Percentiles rank a stretch among this genome's conserved stretches.
phyloP scores from a whole-genome alignment of 148 eudicot species.

The Persicaria maculosa region DNA sequence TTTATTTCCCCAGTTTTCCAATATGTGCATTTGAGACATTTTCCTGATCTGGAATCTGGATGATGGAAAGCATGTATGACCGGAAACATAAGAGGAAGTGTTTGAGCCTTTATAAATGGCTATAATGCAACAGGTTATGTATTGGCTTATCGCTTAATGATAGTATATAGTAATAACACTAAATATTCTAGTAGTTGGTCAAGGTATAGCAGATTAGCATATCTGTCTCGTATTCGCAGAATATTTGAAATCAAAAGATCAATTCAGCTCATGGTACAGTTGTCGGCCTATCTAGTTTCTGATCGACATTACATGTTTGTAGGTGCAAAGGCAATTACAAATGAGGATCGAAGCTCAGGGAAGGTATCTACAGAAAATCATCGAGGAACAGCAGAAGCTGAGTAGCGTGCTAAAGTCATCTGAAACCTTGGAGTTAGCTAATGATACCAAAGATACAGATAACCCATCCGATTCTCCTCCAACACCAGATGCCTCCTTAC shows the following conservation, averaged over 20 bases:
- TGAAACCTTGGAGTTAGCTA: constrained; percentile 25
- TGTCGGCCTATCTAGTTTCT: not conserved
- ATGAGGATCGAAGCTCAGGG: constrained; percentile 93
- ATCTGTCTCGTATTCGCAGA: not conserved
- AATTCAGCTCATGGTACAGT: not conserved
- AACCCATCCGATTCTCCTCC: constrained; percentile 26
- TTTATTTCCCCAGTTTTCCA: not conserved
- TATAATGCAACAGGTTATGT: not conserved
- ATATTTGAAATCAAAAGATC: not conserved
- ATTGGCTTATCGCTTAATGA: not conserved
- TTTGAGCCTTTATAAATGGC: not conserved
- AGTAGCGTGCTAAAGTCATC: constrained; percentile 34
- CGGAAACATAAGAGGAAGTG: not conserved
- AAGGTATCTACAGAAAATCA: constrained; percentile 77
- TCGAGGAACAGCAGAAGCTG: constrained; percentile 75
- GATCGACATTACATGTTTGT: not conserved
- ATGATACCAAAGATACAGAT: constrained; percentile 14
- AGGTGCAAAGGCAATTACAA: constrained; percentile 83
- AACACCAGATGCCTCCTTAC: constrained; percentile 21
- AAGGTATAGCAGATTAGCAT: not conserved
- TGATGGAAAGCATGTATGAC: not conserved
- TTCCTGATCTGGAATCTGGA: not conserved
- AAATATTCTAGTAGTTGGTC: too few relatives aligned
- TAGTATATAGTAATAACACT: too few relatives aligned
- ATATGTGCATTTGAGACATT: not conserved